Evolutionary conservation across 495 filamentous ascomycete species (phyloP), one percentile per base, ranked within the genome.

Genomic region (Aspergillus conjunctus): DNA sequence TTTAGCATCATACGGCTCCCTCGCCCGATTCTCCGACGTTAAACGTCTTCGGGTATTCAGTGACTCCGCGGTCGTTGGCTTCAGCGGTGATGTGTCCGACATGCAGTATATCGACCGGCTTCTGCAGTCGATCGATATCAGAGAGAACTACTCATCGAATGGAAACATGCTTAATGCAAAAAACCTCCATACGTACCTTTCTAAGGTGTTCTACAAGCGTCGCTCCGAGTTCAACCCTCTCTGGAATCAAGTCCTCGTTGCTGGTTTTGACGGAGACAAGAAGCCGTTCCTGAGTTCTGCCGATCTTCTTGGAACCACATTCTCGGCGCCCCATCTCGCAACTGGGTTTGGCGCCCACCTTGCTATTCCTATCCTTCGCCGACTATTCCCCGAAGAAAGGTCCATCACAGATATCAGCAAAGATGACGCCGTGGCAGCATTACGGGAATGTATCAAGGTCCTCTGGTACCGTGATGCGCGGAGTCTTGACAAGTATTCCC

Each of bases 101-200:
- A 98, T 98, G 94, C 94, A 98, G 79, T 91, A 92, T 77, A 87
- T 98, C 22, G 89, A 96, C 82, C 91, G 94, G 54, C 84, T 95
- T 60, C 86, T 98, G 59, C 86, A 83, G 68, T 87, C 90, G 56
- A 88, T 98, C 65, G 85, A 88, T 71, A 91, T 93, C 79, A 82
- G 88, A 71, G 94, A 98, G 79, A 90, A 91, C 60, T 97, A 98
- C 79, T 83, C 82, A 54, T 73, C 77, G 56, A 74, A 82, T 62
- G 68, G 71, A 41, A 82, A 82, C 68, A 75, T 81, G 56, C 85
- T 97, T 62, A 89, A 89, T 74, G 92, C 92, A n/a, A 87, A 87
- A 71, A 95, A 96, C 74, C 85, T 98, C 59, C 93, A 98, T 83
- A 94, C 89, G 68, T 98, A 97, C 76, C 87, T 98, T 18, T 81